These are phyloP conservation scores for Euphrasia arctica DNA, from an alignment of 305 asterid species.

Conservation along the genomic window DNA sequence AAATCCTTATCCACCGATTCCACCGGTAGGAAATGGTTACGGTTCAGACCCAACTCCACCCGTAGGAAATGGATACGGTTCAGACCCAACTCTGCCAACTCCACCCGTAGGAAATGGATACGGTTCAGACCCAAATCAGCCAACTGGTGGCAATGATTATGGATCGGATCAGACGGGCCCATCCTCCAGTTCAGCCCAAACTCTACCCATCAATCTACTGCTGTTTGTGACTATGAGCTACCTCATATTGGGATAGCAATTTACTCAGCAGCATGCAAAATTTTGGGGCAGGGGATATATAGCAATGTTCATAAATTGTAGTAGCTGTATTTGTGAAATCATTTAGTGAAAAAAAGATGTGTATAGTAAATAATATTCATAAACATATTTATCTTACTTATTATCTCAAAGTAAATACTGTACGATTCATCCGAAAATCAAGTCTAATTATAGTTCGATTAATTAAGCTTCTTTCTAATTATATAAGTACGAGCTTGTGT, in stretches of 20 bases:
- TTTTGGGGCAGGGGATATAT: constrained; percentile 43
- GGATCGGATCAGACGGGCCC: constrained; percentile 70
- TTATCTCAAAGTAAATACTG: constrained; percentile 2
- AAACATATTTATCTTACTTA: constrained; percentile 7
- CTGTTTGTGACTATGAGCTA: constrained; percentile 34
- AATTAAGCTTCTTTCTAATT: too few species aligned
- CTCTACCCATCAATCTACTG: constrained; percentile 35
- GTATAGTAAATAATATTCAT: constrained; percentile 22
- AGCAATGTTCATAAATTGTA: neutral
- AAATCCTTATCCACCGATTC: constrained; percentile 56
- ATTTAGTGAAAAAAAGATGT: constrained; percentile 27
- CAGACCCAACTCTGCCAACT: constrained; percentile 54
- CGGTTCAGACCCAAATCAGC: constrained; percentile 50
- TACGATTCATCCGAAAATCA: too few species aligned
- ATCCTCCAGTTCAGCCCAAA: constrained; percentile 58
- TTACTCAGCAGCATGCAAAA: constrained; percentile 32
- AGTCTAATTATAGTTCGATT: too few species aligned
- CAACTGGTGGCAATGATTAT: constrained; percentile 28
- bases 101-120: constrained; percentile 48
- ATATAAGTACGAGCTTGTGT: too few species aligned
- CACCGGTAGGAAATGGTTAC: constrained; percentile 58
- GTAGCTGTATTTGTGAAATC: constrained; percentile 29
- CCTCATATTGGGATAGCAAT: constrained; percentile 39
- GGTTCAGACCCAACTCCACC: constrained; percentile 50
- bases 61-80: constrained; percentile 37